Evolutionary conservation across 2,329 filamentous ascomycete species (phyloP), one percentile per base, ranked within the genome.

Genomic region (Aurifilum marmelostoma): DNA sequence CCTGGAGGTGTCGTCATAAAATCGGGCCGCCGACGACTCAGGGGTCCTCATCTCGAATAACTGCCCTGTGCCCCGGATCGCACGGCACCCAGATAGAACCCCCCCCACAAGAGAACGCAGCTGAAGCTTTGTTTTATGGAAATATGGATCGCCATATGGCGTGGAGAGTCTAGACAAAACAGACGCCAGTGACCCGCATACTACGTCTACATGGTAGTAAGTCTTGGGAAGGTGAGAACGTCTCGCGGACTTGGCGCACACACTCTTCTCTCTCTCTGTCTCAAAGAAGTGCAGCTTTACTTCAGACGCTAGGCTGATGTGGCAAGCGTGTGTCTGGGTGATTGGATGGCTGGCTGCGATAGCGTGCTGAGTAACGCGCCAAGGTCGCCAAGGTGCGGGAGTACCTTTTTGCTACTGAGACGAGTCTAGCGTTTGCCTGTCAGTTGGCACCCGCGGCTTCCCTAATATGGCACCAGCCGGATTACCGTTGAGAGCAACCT

Each of bases 1-100:
- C 60, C 60, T 58, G 32, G 7, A 24, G n/a, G 32, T 60, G 61
- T 52, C 52, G 39, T 60, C 65, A 58, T 67, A 56, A 61, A 34
- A 32, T 43, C 61, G 65, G 65, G 39, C 43, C 56, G 34, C 34
- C 9, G 27, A 62, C 39, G 56, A 66, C 65, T 43, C 65, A 67
- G 41, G 56, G 41, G 29, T 16, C 27, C 65, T 11, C 41, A 52
- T 39, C 65, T 58, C 65, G 43, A 58, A 62, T 50, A 29, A 56
- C 5, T 56, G 47, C 32, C n/a, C 32, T 16, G n/a, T 54, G n/a
- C 50, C 50, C 50, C 50, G 50, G n/a, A 27, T 54, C 11, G 50
- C 24, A 27, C 50, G 43, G 43, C 43, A 47, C 4, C 43, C 21
- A 47, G 43, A n/a, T n/a, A n/a, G 2, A 34, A 34, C 34, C 34